Evolutionary conservation across 495 filamentous ascomycete genomes (phyloP), one percentile per base, ranked within the genome.

Genomic region (Choiromyces venosus): DNA sequence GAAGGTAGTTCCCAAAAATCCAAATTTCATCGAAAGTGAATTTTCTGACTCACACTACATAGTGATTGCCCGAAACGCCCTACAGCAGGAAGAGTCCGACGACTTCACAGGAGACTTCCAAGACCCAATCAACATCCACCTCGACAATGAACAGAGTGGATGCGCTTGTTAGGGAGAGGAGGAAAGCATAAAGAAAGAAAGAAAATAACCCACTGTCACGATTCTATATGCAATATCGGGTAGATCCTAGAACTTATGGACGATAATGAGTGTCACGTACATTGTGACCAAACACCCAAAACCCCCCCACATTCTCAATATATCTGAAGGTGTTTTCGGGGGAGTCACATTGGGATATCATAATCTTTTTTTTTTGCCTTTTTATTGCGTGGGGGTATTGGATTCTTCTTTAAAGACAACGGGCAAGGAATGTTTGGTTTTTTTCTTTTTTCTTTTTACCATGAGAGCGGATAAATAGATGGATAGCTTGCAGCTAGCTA

Each of bases 41-140:
- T 44, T 69, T 65, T 68, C 67, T 75, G 39, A 71, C 71, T n/a
- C 16, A 33, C 25, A 18, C 68, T 21, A 25, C 16, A 46, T 78
- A 97, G 95, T 97, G n/a, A 98, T 99, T 81, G 95, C 95, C 73
- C 88, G 92, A 79, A 97, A 97, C 82, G 95, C 96, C 16, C 86
- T 99, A 36, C 91, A 92, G 8, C 95, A 98, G 82, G 96, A 99
- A 84, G 96, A 98, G 83, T 93, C 92, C 0, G 93, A 96, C 81
- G 94, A 97, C 81, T 92, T 89, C 72, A 91, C 89, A 78, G 92
- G 93, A 66, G 95, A 98, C 82, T 97, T 96, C 84, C 92, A 92
- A 73, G 96, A 97, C 81, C 94, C 95, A 52, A 97, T 98, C 84
- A 94, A 97, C 83, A 97, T 98, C 82, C 91, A 96, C 84, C 88